Evolutionary conservation across 495 filamentous ascomycete genomes (phyloP), one percentile per base, ranked within the genome.

Genomic region (Tetracladium setigerum): DNA sequence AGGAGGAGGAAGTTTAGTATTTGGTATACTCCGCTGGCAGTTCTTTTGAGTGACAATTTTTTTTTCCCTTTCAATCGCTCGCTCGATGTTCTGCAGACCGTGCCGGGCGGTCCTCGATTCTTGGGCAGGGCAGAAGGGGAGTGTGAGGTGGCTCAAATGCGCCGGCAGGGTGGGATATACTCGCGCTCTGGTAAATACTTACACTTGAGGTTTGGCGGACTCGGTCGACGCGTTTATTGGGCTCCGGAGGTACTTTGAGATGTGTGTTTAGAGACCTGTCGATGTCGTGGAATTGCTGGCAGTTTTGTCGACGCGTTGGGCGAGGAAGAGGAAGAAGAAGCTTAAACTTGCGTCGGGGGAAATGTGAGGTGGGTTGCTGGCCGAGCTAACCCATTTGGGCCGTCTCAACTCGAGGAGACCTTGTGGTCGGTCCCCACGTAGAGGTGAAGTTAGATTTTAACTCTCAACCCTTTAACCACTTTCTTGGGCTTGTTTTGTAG

Each of bases 281-380:
- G 46, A n/a, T 13, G 37, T 45, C 22, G 46, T 27, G 18, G 41
- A 30, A 40, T 46, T 49, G 49, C 45, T 51, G 44, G 41, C 35
- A 37, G 33, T 14, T n/a, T 30, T 27, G 27, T 32, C n/a, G 41
- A 42, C 11, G 16, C 27, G 44, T 38, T 42, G 16, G 44, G 54
- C 49, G 52, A 54, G 46, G 41, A 46, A 49, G 39, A 59, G 45
- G 47, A 44, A 38, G 49, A 51, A 79, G 40, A 80, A 83, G 39
- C 68, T 77, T 53, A 73, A 82, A 51, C 65, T 71, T 59, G 71
- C 70, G 15, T 83, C 81, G 82, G 81, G 85, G 62, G 67, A 82
- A 57, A 78, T 67, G 82, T 39, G 81, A 86, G 35, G 64, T 73
- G 52, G 42, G 30, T 45, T 34, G 41, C 42, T 45, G 30, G 42